These are phyloP conservation scores for Sugiyamaella smithiae DNA, from an alignment of 805 yeast species.

Conservation along the genomic window DNA sequence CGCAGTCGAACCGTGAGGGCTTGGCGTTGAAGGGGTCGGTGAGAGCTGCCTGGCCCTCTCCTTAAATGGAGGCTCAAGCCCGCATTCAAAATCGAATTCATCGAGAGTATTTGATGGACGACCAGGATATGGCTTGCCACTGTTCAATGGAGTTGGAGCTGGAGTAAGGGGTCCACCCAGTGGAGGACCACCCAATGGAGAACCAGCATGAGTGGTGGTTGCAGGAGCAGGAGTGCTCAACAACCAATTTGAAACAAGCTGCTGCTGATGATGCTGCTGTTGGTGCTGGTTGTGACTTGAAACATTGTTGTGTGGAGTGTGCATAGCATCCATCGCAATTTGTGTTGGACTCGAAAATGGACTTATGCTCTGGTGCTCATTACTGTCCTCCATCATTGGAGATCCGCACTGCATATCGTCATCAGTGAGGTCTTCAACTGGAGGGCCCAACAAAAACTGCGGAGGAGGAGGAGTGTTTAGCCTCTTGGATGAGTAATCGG, in stretches of 20 bases:
- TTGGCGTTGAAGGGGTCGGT: background rate
- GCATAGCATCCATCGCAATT: too few species aligned
- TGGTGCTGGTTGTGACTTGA: slow-evolving; percentile 1
- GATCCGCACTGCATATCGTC: slow-evolving; percentile 3
- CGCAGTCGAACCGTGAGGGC: background rate
- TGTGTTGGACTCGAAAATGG: slow-evolving; percentile 6
- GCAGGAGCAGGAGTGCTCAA: slow-evolving; percentile 10
- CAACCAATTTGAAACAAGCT: slow-evolving; percentile 12
- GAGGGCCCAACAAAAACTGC: slow-evolving; percentile 9
- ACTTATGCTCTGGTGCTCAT: background rate
- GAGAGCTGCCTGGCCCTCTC: slow-evolving; percentile 6
- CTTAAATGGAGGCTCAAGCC: slow-evolving; percentile 10
- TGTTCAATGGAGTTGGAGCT: slow-evolving; percentile 9
- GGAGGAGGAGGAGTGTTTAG: background rate
- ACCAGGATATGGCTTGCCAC: background rate
- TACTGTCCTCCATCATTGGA: background rate
- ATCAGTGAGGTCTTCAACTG: slow-evolving; percentile 7
- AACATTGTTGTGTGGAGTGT: background rate
- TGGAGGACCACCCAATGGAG: background rate
- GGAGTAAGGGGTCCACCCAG: slow-evolving; percentile 8
- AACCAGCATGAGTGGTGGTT: background rate
- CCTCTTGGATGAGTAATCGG: background rate
- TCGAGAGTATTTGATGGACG: background rate
- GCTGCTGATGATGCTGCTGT: background rate
- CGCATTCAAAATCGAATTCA: slow-evolving; percentile 8